Conservation (phyloP, 306 rosid species). For the Lathyrus sativus region DNA sequence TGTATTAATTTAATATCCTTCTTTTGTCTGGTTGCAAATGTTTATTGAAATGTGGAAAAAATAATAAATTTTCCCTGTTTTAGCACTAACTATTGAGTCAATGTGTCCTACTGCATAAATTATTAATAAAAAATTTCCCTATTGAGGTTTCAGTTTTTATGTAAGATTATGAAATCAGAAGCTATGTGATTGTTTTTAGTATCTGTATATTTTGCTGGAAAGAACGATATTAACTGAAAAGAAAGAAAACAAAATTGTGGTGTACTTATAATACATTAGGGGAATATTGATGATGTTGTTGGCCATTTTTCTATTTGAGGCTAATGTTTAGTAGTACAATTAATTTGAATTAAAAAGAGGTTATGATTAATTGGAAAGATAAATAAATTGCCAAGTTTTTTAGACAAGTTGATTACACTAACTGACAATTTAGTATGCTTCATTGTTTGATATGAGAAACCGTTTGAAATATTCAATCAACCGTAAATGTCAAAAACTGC, state of each 20-base stretch:
- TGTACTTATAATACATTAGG: background rate
- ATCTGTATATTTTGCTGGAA: background rate
- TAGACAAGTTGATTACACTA: background rate
- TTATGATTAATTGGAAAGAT: background rate
- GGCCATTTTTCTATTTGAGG: slow-evolving; percentile 13
- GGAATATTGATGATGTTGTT: slow-evolving; percentile 39
- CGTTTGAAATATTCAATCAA: too few species aligned
- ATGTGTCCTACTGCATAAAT: slow-evolving; percentile 3
- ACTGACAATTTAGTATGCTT: background rate
- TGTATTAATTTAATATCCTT: background rate
- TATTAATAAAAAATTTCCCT: background rate
- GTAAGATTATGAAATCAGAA: background rate
- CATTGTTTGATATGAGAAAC: too few species aligned
- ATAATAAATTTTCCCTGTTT: slow-evolving; percentile 31
- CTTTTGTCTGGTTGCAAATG: slow-evolving; percentile 34
- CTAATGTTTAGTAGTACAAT: background rate
- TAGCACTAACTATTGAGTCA: slow-evolving; percentile 27
- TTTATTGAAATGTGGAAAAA: slow-evolving; percentile 24
- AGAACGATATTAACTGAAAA: background rate
- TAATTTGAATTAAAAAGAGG: background rate
- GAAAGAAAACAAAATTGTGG: background rate
- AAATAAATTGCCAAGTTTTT: background rate
- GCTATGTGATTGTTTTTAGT: slow-evolving; percentile 2
- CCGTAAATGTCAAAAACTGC: too few species aligned
- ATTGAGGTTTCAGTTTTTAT: slow-evolving; percentile 1